Evolutionary conservation across 768 basidiomycete species (phyloP).

Genomic region (Kondoa malvinella): DNA sequence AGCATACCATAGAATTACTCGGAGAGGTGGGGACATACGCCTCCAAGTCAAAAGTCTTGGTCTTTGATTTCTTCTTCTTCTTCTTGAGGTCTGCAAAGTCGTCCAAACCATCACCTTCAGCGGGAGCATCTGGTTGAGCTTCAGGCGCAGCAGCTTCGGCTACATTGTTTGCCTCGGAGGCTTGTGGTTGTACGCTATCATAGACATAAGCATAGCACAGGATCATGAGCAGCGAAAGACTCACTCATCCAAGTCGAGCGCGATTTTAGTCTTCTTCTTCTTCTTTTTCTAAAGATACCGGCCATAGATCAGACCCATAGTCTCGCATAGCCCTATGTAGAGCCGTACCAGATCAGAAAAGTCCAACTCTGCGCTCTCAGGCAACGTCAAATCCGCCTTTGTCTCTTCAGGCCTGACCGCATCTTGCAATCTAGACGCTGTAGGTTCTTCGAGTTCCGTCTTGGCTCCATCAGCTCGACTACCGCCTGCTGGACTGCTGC

Average conservation of each 20-base stretch:
- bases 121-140: slow-evolving; percentile 15
- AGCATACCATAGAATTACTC: not conserved
- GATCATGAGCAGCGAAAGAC: slow-evolving; percentile 21
- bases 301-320: not conserved
- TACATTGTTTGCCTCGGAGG: slow-evolving; percentile 1
- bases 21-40: slow-evolving; percentile 36
- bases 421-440: slow-evolving; percentile 35
- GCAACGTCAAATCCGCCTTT: slow-evolving; percentile 17
- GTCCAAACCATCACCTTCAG: slow-evolving; percentile 49
- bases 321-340: not conserved
- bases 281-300: slow-evolving; percentile 5
- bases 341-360: slow-evolving; percentile 63
- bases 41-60: slow-evolving; percentile 71
- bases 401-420: slow-evolving; percentile 44
- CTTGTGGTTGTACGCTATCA: not conserved
- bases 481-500: slow-evolving; percentile 19
- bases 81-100: slow-evolving; percentile 86
- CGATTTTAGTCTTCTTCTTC: slow-evolving; percentile 34
- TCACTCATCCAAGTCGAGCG: slow-evolving; percentile 30
- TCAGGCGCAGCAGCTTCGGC: slow-evolving; percentile 20
- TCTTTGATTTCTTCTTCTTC: slow-evolving; percentile 45
- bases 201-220: not conserved
- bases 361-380: slow-evolving; percentile 55
- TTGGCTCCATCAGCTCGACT: slow-evolving; percentile 36
- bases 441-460: not conserved